Percentiles rank a stretch among this genome's conserved stretches.
Conservation (phyloP, 495 filamentous ascomycete species). For the Aspergillus homomorphus region DNA sequence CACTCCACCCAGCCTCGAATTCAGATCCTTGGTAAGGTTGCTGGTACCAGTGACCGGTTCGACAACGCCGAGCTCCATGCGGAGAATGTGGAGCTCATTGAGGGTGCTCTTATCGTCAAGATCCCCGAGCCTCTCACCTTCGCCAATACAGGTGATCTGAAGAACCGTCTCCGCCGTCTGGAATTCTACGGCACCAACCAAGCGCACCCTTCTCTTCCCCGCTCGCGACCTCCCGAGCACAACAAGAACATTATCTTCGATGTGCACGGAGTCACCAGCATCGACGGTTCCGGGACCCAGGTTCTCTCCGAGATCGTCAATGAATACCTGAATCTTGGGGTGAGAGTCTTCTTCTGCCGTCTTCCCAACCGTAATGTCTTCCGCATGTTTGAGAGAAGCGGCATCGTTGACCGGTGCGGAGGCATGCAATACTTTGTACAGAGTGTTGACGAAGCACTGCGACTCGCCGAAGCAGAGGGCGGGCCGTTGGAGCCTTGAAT, state of each 20-base stretch:
- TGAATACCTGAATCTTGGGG: conserved; percentile 65
- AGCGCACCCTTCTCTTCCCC: conserved; percentile 83
- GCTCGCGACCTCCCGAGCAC: conserved; percentile 64
- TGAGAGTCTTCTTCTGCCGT: conserved; percentile 85
- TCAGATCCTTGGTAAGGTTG: conserved; percentile 90
- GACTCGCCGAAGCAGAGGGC: conserved; percentile 67
- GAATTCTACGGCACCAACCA: conserved; percentile 83
- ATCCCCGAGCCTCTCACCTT: conserved; percentile 97
- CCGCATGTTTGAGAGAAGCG: conserved; percentile 68
- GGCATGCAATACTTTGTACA: conserved; percentile 74
- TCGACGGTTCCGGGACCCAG: conserved; percentile 91
- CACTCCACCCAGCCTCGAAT: conserved; percentile 90
- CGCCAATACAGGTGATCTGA: conserved; percentile 92
- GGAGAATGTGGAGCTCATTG: conserved; percentile 77
- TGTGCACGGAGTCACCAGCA: conserved; percentile 86
- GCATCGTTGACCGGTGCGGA: conserved; percentile 78
- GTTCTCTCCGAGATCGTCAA: conserved; percentile 87
- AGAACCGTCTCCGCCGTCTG: conserved; percentile 73
- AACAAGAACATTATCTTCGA: conserved; percentile 95
- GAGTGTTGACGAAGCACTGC: conserved; percentile 79
- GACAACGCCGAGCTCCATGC: conserved; percentile 84
- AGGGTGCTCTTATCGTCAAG: conserved; percentile 91
- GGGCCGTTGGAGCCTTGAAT: conserved; percentile 20
- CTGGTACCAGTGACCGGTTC: conserved; percentile 70
- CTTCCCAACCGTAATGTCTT: conserved; percentile 68